Conservation (phyloP, 108 stramenopile species). For the Skeletonema tropicum region DNA sequence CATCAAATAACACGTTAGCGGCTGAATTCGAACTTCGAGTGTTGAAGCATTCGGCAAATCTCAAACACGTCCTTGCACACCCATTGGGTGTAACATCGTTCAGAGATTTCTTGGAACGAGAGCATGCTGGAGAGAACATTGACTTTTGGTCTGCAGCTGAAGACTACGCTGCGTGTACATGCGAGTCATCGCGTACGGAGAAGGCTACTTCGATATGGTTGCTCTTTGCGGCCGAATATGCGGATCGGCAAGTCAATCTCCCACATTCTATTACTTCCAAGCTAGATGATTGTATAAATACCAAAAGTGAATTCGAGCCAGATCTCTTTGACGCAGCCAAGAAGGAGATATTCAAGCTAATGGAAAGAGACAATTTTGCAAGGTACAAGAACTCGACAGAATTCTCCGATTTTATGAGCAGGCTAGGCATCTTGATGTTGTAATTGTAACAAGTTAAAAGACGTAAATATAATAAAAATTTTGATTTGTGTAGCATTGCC, state of each 20-base stretch:
- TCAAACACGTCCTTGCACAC: constrained; percentile 49
- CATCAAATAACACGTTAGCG: constrained; percentile 20
- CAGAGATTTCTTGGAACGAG: constrained; percentile 38
- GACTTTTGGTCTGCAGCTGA: constrained; percentile 50
- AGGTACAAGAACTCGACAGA: constrained; percentile 49
- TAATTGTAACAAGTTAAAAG: too few relatives aligned
- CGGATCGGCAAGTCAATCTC: constrained; percentile 49
- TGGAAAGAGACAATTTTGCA: constrained; percentile 54
- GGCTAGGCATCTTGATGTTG: constrained; percentile 21
- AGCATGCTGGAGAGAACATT: constrained; percentile 59
- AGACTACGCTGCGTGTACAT: constrained; percentile 9
- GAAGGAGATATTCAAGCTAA: constrained; percentile 43
- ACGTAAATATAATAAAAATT: too few relatives aligned
- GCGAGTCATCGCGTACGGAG: background rate
- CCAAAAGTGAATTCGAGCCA: constrained; percentile 13
- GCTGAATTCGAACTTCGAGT: constrained; percentile 54
- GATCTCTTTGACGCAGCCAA: constrained; percentile 44
- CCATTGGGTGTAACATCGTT: constrained; percentile 37
- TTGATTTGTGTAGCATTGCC: too few relatives aligned
- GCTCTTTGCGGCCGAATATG: constrained; percentile 31
- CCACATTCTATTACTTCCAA: constrained; percentile 19
- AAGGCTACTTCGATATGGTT: constrained; percentile 37
- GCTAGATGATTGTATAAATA: constrained; percentile 25
- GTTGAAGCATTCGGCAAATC: constrained; percentile 37
- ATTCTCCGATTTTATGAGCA: constrained; percentile 34